Conservation (phyloP, 345 rosid genomes). For the Clarkia xantiana region DNA sequence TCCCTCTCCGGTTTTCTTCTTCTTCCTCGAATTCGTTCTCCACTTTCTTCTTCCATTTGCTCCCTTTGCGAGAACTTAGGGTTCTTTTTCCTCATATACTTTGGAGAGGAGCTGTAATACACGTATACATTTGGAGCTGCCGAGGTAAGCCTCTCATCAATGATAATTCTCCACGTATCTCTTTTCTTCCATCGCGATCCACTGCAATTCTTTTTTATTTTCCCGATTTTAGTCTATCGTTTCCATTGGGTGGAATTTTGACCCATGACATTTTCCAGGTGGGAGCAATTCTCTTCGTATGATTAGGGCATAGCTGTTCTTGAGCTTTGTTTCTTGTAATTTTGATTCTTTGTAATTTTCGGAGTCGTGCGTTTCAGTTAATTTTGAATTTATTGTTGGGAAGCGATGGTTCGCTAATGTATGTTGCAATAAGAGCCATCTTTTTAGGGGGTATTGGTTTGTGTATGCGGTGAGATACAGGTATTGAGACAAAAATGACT, state of each 20-base stretch:
- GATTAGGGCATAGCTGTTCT: slow-evolving; percentile 3
- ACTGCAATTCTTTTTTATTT: neutral
- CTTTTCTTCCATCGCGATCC: neutral
- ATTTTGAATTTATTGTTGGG: neutral
- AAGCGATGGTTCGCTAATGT: neutral
- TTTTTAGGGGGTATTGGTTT: neutral
- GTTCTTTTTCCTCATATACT: neutral
- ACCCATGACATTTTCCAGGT: slow-evolving; percentile 1
- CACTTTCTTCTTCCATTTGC: neutral
- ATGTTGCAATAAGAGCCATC: neutral
- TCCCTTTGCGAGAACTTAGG: neutral
- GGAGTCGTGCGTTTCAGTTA: neutral
- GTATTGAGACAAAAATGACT: slow-evolving; percentile 40
- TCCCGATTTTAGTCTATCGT: neutral
- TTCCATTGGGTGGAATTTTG: slow-evolving; percentile 1
- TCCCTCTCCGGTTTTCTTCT: neutral
- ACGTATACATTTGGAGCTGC: neutral
- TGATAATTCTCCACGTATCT: neutral
- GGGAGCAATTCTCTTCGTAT: neutral
- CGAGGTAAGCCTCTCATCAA: slow-evolving; percentile 3
- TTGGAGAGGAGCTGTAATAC: neutral
- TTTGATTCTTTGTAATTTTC: neutral
- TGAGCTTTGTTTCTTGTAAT: neutral
- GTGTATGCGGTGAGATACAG: slow-evolving; percentile 7
- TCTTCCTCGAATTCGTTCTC: neutral